These are phyloP conservation scores for Gossypium stocksii DNA, from an alignment of 345 rosid species.

Conservation along the genomic window DNA sequence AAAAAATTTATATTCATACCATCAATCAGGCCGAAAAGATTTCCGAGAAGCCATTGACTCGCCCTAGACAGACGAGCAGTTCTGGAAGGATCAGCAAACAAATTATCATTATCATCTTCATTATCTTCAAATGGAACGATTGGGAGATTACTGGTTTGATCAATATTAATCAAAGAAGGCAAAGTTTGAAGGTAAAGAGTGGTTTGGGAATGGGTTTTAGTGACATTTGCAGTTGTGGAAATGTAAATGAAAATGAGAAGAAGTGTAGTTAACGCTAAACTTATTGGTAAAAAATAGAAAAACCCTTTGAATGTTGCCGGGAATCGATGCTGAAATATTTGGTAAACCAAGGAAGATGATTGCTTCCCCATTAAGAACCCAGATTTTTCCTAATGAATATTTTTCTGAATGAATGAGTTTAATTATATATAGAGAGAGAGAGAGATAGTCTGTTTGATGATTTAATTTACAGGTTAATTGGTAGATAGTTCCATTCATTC, in stretches of 20 bases:
- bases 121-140: not conserved
- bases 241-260: conserved; percentile 42
- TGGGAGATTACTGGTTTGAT: not conserved
- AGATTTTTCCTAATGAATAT: not conserved
- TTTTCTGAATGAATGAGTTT: too few species aligned
- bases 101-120: not conserved
- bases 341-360: conserved; percentile 26
- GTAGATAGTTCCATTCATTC: not conserved
- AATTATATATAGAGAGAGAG: not conserved
- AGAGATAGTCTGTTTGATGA: not conserved
- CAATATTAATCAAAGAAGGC: not conserved
- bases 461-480: not conserved
- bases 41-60: conserved; percentile 3
- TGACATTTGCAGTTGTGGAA: conserved; percentile 36
- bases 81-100: conserved; percentile 5
- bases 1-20: not conserved
- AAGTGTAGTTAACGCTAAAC: conserved; percentile 40
- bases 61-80: not conserved
- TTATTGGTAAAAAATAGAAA: conserved; percentile 39
- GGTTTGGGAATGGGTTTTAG: conserved; percentile 15
- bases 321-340: conserved; percentile 27
- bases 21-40: conserved; percentile 8
- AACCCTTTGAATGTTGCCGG: conserved; percentile 21
- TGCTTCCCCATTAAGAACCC: conserved; percentile 30
- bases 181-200: conserved; percentile 13